phyloP scores from a whole-genome alignment of 2,329 filamentous ascomycete species.

The Sphaceloma murrayae region DNA sequence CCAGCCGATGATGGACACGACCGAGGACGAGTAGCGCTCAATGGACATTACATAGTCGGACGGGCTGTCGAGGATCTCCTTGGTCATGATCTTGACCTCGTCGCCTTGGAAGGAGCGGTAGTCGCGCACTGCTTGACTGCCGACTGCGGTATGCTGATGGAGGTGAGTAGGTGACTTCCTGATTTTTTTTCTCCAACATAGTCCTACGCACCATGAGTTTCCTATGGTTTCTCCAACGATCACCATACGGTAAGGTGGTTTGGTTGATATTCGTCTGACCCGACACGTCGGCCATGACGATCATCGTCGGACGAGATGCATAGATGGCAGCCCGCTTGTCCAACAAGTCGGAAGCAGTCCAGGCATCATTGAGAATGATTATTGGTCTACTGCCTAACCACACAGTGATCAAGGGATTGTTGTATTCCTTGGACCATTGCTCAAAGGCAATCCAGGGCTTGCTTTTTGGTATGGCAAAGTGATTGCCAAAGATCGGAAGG shows the following conservation, averaged over 20 bases:
- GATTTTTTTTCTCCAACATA: background rate
- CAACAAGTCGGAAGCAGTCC: constrained; percentile 26
- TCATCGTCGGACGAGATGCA: constrained; percentile 26
- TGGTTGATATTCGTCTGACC: constrained; percentile 17
- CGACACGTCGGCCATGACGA: constrained; percentile 26
- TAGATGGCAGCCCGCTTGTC: constrained; percentile 30
- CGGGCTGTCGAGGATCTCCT: constrained; percentile 18
- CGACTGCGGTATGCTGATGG: constrained; percentile 18
- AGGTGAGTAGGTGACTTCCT: background rate
- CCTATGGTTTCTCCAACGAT: constrained; percentile 20
- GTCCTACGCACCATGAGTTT: constrained; percentile 16
- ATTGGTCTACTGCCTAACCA: constrained; percentile 19
- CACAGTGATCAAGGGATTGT: constrained; percentile 19
- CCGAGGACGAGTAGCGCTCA: constrained; percentile 20
- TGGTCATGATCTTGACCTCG: constrained; percentile 20
- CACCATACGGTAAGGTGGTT: constrained; percentile 20
- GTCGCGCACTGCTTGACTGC: constrained; percentile 19
- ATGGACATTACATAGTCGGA: constrained; percentile 18
- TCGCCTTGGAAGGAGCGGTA: constrained; percentile 20
- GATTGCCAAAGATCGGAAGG: constrained; percentile 20
- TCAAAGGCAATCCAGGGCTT: constrained; percentile 20
- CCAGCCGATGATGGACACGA: constrained; percentile 20
- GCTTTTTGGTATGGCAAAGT: constrained; percentile 16
- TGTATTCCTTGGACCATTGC: constrained; percentile 18
- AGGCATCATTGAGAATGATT: constrained; percentile 24